A percentile compares a stretch with the other conserved stretches of the same genome.
phyloP scores from a whole-genome alignment of 495 filamentous ascomycete genomes.

The Lepidopterella palustris region DNA sequence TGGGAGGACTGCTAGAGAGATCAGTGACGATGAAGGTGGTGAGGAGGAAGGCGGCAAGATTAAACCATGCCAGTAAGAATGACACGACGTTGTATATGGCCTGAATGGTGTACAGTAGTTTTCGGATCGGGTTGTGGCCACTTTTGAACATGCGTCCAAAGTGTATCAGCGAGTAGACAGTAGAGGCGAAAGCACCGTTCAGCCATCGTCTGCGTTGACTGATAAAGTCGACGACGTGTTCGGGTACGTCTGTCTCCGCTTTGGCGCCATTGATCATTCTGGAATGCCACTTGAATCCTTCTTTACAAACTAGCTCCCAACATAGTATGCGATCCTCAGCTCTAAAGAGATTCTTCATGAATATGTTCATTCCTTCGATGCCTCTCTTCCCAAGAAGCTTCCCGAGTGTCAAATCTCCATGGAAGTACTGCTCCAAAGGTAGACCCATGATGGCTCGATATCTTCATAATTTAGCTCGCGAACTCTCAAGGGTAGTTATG shows the following conservation, averaged over 20 bases:
- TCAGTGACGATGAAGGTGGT: conserved; percentile 97
- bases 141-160: conserved; percentile 98
- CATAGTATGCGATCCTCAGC: conserved; percentile 99
- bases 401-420: conserved; percentile 95
- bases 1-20: conserved; percentile 63
- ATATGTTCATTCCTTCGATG: conserved; percentile 99
- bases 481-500: too few species aligned
- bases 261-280: conserved; percentile 97
- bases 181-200: conserved; percentile 96
- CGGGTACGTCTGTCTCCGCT: conserved; percentile 96
- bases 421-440: conserved; percentile 96
- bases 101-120: conserved; percentile 98
- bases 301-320: conserved; percentile 97
- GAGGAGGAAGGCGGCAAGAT: conserved; percentile 71
- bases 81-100: conserved; percentile 91
- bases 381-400: conserved; percentile 94
- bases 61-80: conserved; percentile 90
- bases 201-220: conserved; percentile 95
- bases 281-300: conserved; percentile 96
- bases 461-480: too few species aligned
- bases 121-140: conserved; percentile 91
- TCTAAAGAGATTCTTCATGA: conserved; percentile 99
- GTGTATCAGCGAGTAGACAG: conserved; percentile 97
- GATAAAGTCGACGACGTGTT: conserved; percentile 96
- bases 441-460: conserved; percentile 98